A percentile compares a stretch with the other conserved stretches of the same genome.
Conservation (phyloP, 2,329 filamentous ascomycete genomes). For the Esteya vermicola region DNA sequence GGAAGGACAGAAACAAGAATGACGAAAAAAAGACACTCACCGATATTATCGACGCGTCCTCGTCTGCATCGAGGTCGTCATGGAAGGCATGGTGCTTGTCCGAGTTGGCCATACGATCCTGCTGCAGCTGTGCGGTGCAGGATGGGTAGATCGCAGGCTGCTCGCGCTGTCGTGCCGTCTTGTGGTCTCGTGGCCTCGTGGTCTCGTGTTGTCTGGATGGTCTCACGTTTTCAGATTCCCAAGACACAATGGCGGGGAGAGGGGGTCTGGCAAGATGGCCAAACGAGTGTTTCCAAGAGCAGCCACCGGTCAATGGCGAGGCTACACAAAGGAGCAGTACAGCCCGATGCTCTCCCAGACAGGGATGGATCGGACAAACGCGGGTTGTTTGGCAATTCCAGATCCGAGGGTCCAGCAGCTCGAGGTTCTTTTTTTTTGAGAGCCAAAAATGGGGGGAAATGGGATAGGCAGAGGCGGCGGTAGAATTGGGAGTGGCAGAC, state of each 20-base stretch:
- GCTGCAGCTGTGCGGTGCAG: not conserved
- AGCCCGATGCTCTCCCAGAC: not conserved
- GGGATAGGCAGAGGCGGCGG: not conserved
- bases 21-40: constrained; percentile 11
- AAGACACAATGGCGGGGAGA: not conserved
- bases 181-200: no score
- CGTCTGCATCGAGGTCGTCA: constrained; percentile 29
- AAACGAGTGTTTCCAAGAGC: no score
- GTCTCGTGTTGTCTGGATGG: no score
- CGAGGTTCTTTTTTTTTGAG: no score
- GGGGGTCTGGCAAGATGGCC: no score
- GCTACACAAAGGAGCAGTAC: not conserved
- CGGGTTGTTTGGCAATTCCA: no score
- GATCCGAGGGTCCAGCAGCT: no score
- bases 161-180: not conserved
- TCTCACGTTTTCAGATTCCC: not conserved
- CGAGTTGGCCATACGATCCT: constrained; percentile 14
- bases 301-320: not conserved
- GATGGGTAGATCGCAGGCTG: no score
- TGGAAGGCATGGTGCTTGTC: constrained; percentile 31
- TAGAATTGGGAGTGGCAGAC: not conserved
- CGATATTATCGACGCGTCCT: constrained; percentile 31
- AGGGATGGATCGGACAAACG: not conserved
- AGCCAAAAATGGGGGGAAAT: not conserved
- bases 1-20: not conserved